Base-by-base conservation (phyloP, 148 eudicot species). In the Cornus kousa region DNA sequence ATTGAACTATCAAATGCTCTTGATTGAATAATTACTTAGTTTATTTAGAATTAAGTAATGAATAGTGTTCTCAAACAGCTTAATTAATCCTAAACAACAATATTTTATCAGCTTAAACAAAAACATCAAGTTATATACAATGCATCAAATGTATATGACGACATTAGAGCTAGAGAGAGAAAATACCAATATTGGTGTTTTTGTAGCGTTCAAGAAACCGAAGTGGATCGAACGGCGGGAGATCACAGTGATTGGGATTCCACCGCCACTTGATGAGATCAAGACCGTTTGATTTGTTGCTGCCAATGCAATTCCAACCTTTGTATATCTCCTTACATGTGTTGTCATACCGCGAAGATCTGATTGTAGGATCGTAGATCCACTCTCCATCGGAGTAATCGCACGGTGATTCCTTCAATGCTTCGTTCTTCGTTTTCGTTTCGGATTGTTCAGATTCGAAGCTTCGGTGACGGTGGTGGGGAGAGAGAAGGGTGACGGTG, bases 281-380 rank as follows among this genome's bases (percentile, higher is more conserved):
- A 32, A 84, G 13, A 13, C 89, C 93, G 86, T 93, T 92, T 33
- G 84, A 82, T 80, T 93, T 95, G 65, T 86, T 81, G 46, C 87
- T 86, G 66, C 85, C 82, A n/a, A 90, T 80, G 78, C 98, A 94
- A 72, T 92, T 94, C 98, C 98, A 94, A 2, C 98, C 97, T 81
- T 90, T 92, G 87, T 71, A 94, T 9, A 94, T 94, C 88, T 92
- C 98, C 85, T 90, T 94, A 68, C 98, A 94, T 4, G 92, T 87
- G 50, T 90, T 87, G 75, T 89, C 94, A 78, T 94, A 94, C 0
- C 88, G 84, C 3, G 46, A 20, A 35, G 87, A 83, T 82, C 77
- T 76, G 85, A 80, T 72, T 4, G 74, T 85, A 0, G 90, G 89
- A 87, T 93, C 91, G 76, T 85, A 91, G 78, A 90, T 84, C 97